These are phyloP conservation scores for Mycena haematopus DNA, from an alignment of 768 basidiomycete species.

Conservation along the genomic window DNA sequence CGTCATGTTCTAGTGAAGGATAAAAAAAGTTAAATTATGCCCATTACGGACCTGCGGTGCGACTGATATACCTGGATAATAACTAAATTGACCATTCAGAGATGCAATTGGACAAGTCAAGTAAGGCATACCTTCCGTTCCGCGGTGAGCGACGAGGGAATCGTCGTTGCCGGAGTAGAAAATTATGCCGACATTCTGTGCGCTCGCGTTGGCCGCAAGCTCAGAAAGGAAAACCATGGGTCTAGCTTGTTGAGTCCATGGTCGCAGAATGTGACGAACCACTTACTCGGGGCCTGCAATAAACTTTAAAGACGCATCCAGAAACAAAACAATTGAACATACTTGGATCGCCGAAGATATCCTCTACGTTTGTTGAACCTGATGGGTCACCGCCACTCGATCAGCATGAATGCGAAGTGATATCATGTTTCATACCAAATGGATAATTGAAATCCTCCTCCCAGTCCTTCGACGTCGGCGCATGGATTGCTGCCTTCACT, in stretches of 20 bases:
- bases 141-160: conserved; percentile 52
- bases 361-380: neutral
- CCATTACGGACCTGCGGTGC: neutral
- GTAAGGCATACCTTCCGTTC: conserved; percentile 47
- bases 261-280: neutral
- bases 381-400: neutral
- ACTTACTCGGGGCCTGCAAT: conserved; percentile 31
- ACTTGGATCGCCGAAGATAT: conserved; percentile 25
- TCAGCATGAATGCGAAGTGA: neutral
- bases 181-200: conserved; percentile 43
- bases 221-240: conserved; percentile 55
- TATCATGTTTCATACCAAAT: conserved; percentile 35
- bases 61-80: conserved; percentile 44
- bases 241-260: conserved; percentile 32
- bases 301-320: too few relatives aligned
- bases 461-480: conserved; percentile 65
- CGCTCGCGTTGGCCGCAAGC: conserved; percentile 51
- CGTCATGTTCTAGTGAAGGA: conserved; percentile 52
- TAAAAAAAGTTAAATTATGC: neutral
- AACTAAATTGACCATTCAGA: conserved; percentile 29
- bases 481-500: conserved; percentile 67
- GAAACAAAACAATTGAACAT: neutral
- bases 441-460: conserved; percentile 33
- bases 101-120: neutral
- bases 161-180: conserved; percentile 59